Base-by-base conservation (phyloP, 805 yeast species). In the Naumovozyma castellii region DNA sequence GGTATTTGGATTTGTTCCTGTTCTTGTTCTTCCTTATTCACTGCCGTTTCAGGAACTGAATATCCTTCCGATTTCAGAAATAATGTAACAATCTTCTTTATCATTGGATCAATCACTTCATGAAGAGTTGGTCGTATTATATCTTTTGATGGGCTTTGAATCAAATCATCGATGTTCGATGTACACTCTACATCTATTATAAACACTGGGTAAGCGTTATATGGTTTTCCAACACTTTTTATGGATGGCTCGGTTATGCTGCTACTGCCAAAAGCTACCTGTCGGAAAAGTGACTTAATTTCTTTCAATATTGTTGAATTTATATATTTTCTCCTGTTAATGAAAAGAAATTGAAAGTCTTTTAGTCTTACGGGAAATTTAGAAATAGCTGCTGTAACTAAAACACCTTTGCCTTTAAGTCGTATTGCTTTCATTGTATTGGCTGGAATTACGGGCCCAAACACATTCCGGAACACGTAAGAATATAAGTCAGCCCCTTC, bases 281-380 rank as follows among this genome's bases (percentile, higher is more conserved):
- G 17, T 20, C 47, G 48, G 38, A 39, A 56, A 46, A 55, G 53
- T 50, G 6, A 48, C 52, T 32, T 58, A 27, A 38, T 46, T 36
- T 9, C 18, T 34, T 43, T 51, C 2, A 44, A 34, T 12, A 57
- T 36, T 2, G 32, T 18, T 5, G 39, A 34, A 38, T 62, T 58
- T 0, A 32, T 8, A 14, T 66, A 49, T 9, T 48, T 56, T 18
- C 71, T 57, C 2, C 65, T 65, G 51, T 78, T 75, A 17, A 73
- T 46, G 38, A 64, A 71, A 1, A 75, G 47, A 37, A 63, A 68
- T 46, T 76, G 83, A 41, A 64, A 61, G 1, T 48, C 43, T 33
- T 58, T 66, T 0, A 68, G 51, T 39, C 62, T 62, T 1, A 57
- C 43, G 1, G 72, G 62, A 0, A 39, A 29, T 3, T 47, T 50